Percentiles rank a stretch among this genome's conserved stretches.
phyloP scores from a whole-genome alignment of 163 green algal species.

The Smithsoniella earleae region DNA sequence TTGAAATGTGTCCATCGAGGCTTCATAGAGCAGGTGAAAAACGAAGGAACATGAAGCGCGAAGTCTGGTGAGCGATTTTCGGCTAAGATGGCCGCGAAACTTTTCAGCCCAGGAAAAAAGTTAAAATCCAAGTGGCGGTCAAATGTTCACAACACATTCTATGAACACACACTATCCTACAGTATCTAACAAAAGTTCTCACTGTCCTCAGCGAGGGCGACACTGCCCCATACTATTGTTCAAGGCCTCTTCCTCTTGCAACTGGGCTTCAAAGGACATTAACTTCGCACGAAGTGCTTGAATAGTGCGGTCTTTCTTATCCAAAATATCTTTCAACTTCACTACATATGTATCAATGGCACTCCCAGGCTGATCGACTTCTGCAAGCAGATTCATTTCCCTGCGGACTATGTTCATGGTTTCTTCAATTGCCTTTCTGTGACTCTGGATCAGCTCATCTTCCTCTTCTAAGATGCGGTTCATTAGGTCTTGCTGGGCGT shows the following conservation, averaged over 20 bases:
- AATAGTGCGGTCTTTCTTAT: conserved; percentile 44
- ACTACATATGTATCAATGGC: conserved; percentile 78
- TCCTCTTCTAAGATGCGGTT: conserved; percentile 75
- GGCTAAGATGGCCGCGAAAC: too few relatives aligned
- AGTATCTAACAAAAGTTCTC: too few relatives aligned
- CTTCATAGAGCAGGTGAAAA: too few relatives aligned
- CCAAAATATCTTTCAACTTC: conserved; percentile 58
- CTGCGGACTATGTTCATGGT: conserved; percentile 80
- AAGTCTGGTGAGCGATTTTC: too few relatives aligned
- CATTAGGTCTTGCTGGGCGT: conserved; percentile 55
- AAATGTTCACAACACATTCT: too few relatives aligned
- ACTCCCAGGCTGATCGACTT: conserved; percentile 79
- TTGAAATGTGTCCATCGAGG: too few relatives aligned
- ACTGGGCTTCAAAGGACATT: conserved; percentile 31
- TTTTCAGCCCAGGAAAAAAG: too few relatives aligned
- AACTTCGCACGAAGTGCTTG: conserved; percentile 29
- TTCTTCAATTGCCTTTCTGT: conserved; percentile 81
- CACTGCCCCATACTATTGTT: conserved; percentile 1
- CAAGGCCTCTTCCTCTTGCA: conserved; percentile 34
- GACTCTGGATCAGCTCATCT: conserved; percentile 79
- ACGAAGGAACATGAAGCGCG: too few relatives aligned
- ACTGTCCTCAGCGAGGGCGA: too few relatives aligned
- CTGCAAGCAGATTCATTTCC: conserved; percentile 60
- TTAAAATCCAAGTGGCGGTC: too few relatives aligned
- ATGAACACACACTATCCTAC: too few relatives aligned